A percentile compares a stretch with the other conserved stretches of the same genome.
phyloP scores from a whole-genome alignment of 176 grass and related monocot species.

The Puccinellia tenuiflora region DNA sequence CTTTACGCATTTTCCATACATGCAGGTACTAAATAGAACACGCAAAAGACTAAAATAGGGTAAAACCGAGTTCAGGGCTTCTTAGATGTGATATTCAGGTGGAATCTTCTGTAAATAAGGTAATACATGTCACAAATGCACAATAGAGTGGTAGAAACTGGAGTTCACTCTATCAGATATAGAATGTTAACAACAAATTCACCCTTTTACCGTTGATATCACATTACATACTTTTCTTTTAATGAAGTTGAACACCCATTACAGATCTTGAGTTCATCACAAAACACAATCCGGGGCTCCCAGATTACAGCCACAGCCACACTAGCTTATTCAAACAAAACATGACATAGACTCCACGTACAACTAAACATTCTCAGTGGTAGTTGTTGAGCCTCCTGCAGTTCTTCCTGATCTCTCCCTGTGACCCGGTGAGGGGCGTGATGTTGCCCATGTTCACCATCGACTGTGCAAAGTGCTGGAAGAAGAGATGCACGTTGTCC shows the following conservation, averaged over 20 bases:
- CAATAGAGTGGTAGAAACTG: too few species aligned
- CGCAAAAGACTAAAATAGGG: too few species aligned
- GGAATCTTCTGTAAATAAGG: too few species aligned
- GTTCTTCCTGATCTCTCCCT: conserved; percentile 81
- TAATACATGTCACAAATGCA: too few species aligned
- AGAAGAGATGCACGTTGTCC: conserved; percentile 53
- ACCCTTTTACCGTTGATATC: not conserved
- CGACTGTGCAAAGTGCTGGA: conserved; percentile 72
- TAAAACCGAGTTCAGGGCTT: too few species aligned
- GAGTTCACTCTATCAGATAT: too few species aligned
- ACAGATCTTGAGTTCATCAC: not conserved
- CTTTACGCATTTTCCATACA: too few species aligned
- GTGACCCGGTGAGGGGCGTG: conserved; percentile 40
- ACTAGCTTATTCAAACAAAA: conserved; percentile 32
- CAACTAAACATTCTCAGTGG: conserved; percentile 16
- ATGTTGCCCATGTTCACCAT: conserved; percentile 96
- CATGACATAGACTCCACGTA: conserved; percentile 8
- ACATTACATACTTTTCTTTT: not conserved
- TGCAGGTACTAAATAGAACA: too few species aligned
- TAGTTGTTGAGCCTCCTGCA: conserved; percentile 74
- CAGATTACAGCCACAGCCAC: conserved; percentile 12
- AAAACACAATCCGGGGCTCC: not conserved
- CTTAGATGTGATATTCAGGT: too few species aligned
- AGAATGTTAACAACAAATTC: not conserved
- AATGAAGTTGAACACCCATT: not conserved